phyloP scores from a whole-genome alignment of 352 stramenopile species.

The Blastocystis sp. region DNA sequence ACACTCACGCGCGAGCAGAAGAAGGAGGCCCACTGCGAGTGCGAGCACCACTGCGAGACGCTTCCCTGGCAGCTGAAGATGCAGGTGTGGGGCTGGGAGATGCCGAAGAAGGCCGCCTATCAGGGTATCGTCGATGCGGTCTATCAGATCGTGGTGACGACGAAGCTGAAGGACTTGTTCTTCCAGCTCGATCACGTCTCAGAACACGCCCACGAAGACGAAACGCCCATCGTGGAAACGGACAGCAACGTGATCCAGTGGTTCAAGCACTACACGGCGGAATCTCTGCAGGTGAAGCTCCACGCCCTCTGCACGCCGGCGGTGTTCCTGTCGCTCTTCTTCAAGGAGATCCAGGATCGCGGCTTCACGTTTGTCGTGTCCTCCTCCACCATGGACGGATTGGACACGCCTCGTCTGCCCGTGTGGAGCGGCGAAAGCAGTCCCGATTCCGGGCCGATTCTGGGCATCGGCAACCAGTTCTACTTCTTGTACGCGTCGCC shows the following conservation, averaged over 20 bases:
- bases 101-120: not conserved
- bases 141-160: not conserved
- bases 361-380: not conserved
- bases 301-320: slow-evolving; percentile 29
- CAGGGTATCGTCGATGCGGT: not conserved
- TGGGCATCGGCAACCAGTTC: not conserved
- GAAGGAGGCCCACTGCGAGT: not conserved
- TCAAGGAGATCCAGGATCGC: not conserved
- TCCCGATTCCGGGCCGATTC: not conserved
- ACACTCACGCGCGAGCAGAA: not conserved
- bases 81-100: slow-evolving; percentile 54
- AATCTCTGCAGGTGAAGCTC: slow-evolving; percentile 5
- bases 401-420: not conserved
- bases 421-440: not conserved
- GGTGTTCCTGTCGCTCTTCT: slow-evolving; percentile 53
- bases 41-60: not conserved
- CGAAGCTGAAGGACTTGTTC: not conserved
- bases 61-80: not conserved
- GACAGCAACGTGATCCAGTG: slow-evolving; percentile 12
- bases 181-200: not conserved
- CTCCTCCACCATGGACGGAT: not conserved
- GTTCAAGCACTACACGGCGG: not conserved
- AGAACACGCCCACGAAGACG: not conserved
- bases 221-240: not conserved
- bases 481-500: not conserved